A percentile compares a stretch with the other conserved stretches of the same genome.
Evolutionary conservation across 2,329 filamentous ascomycete genomes (phyloP).

Genomic region (Drechslera avenae): DNA sequence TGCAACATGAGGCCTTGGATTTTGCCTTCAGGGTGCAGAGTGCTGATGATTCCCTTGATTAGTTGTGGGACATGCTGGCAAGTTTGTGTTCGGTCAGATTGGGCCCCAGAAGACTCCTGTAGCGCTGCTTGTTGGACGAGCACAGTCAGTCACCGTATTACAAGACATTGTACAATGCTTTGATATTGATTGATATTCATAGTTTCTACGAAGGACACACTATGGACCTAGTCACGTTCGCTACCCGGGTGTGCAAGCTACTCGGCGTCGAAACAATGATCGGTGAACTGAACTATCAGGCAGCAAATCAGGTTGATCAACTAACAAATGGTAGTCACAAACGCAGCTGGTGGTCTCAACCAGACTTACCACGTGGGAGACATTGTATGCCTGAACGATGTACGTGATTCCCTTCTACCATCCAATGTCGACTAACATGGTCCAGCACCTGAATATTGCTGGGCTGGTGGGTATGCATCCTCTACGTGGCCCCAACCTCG

Average conservation of each 20-base stretch:
- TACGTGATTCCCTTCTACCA: conserved; percentile 38
- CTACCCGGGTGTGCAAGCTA: conserved; percentile 67
- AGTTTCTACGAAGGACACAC: conserved; percentile 72
- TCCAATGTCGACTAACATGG: conserved; percentile 11
- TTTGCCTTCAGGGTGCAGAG: not conserved
- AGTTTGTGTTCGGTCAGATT: conserved; percentile 67
- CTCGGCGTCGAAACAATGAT: conserved; percentile 66
- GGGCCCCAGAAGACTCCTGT: conserved; percentile 59
- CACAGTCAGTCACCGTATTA: conserved; percentile 59
- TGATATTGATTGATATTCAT: conserved; percentile 13
- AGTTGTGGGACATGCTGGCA: conserved; percentile 67
- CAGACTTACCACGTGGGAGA: conserved; percentile 68
- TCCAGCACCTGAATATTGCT: conserved; percentile 66
- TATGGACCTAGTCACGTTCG: conserved; percentile 67
- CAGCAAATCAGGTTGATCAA: not conserved
- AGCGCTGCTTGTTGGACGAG: conserved; percentile 67
- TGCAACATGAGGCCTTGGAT: conserved; percentile 5
- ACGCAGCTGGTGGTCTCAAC: conserved; percentile 70
- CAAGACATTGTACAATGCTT: conserved; percentile 3
- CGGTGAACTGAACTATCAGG: conserved; percentile 46
- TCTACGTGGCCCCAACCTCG: conserved; percentile 65
- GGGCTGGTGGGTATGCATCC: conserved; percentile 66
- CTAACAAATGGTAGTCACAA: conserved; percentile 59
- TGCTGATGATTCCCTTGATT: conserved; percentile 2
- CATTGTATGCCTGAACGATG: conserved; percentile 68